These are phyloP conservation scores for Cokeromyces recurvatus DNA, from an alignment of 371 early-diverging fungal species.

Conservation along the genomic window DNA sequence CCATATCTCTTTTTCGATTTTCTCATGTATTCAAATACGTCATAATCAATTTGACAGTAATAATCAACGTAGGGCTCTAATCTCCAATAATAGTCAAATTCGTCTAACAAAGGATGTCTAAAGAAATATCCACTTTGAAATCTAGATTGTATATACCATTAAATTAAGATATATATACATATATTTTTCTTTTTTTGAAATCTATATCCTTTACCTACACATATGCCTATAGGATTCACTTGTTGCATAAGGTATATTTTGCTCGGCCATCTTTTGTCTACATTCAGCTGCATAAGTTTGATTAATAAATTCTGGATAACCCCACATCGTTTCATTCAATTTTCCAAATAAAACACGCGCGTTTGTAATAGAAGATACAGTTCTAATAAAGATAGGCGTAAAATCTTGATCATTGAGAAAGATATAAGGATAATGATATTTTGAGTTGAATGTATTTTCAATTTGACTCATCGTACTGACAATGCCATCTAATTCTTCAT, in stretches of 20 bases:
- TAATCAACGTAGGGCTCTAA: conserved; percentile 90
- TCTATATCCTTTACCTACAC: conserved; percentile 65
- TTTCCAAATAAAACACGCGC: conserved; percentile 42
- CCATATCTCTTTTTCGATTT: conserved; percentile 77
- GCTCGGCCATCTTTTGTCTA: conserved; percentile 51
- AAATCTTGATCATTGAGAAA: conserved; percentile 79
- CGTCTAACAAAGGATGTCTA: conserved; percentile 70
- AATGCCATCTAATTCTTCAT: conserved; percentile 73
- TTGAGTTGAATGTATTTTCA: conserved; percentile 82
- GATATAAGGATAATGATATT: conserved; percentile 86
- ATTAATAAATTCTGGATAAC: conserved; percentile 76
- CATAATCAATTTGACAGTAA: conserved; percentile 83
- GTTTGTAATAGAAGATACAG: conserved; percentile 36
- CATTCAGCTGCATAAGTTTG: conserved; percentile 38
- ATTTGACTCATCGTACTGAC: conserved; percentile 64
- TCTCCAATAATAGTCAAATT: conserved; percentile 93
- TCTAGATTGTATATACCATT: conserved; percentile 18
- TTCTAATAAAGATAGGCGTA: conserved; percentile 64
- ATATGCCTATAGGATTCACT: conserved; percentile 86
- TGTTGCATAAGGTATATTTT: conserved; percentile 73
- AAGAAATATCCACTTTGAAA: conserved; percentile 81
- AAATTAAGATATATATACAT: too few species aligned
- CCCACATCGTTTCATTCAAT: conserved; percentile 75
- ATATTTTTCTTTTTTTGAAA: neutral
- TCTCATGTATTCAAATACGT: conserved; percentile 84